Base-by-base conservation (phyloP, 2,329 filamentous ascomycete genomes). In the Periconia digitata region DNA sequence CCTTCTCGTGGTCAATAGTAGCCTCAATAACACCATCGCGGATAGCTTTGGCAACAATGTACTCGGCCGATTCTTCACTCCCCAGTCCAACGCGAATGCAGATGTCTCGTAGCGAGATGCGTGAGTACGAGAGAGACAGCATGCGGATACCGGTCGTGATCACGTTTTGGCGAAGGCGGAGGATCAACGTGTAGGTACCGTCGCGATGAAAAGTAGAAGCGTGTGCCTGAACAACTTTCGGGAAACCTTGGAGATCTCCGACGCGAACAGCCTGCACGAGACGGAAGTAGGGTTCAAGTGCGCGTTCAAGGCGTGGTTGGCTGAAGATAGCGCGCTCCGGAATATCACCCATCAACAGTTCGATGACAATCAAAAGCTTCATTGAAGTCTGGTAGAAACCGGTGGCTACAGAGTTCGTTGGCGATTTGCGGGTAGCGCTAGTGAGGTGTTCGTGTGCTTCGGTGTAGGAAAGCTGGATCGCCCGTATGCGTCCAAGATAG, bases 101-200 rank as follows among this genome's bases (percentile, higher is more conserved):
- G 60, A 99, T 99, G 69, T 99, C 94, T 49, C 94, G 87, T 47
- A 99, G 82, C 1, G 92, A 96, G 66, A 99, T 99, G 54, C 92
- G 89, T 51, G 92, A 96, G 78, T 99, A 99, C 17, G 92, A 96
- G 56, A 99, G 80, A 35, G 92, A 97, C 84, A 99, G 95, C 91
- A 97, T 96, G 61, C 94, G 90, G 56, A 99, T 96, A 58, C 94
- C 94, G 3, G 94, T 99, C 80, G 96, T 96, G 84, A 99, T 97
- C 67, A 99, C 94, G 69, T 99, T 99, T 75, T 99, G 94, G 62
- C 94, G 86, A 53, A 99, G 81, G 54, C 94, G 92, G 55, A 97
- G 82, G 63, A 97, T 95, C 49, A 99, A 81, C 10, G 92, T 95
- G 78, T 97, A 97, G 17, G 92, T 97, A 48, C 90, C 90, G 70